Base-by-base conservation (phyloP, 768 basidiomycete species). In the Trametes cubensis region DNA sequence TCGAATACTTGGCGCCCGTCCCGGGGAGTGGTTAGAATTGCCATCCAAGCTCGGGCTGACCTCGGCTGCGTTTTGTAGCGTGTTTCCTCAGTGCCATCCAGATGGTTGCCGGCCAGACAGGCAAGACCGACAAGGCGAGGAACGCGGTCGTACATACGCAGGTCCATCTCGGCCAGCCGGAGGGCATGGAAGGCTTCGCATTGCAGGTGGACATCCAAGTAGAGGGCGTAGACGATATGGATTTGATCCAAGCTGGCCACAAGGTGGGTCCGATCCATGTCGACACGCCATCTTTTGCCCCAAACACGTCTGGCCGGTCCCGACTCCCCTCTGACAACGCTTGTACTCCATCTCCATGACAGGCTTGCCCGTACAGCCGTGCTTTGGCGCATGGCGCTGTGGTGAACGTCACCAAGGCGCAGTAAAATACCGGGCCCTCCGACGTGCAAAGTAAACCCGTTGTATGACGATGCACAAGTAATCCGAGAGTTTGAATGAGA, bases 81-180 rank as follows among this genome's bases (percentile, higher is more conserved):
- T 92, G 90, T 69, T 81, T 91, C 70, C 79, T 91, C 0, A 85
- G 87, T 5, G 90, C 90, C 0, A 71, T 91, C 56, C 88, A 90
- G 70, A 69, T 82, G 44, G 76, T 81, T 34, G 87, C 88, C 0
- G 76, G 78, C 21, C 73, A 78, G 21, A 68, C 78, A 65, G 86
- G 86, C 20, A 86, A 85, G 73, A 71, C 74, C 34, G 83, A 85
- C 0, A 78, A 78, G 61, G 84, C 80, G 1, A 79, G 81, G 49
- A 78, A 83, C 17, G 89, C 87, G 1, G 78, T 82, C n/a, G 82
- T 91, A 38, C 82, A 84, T 60, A 78, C 85, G 0, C 79, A 73
- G 38, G 90, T 92, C 14, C 79, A 83, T 52, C 77, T 92, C 41
- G 90, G 90, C 6, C 78, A 81, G 65, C 81, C 89, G 3, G 78